phyloP scores from a whole-genome alignment of 2,329 filamentous ascomycete genomes.

The Neoarthrinium moseri region DNA sequence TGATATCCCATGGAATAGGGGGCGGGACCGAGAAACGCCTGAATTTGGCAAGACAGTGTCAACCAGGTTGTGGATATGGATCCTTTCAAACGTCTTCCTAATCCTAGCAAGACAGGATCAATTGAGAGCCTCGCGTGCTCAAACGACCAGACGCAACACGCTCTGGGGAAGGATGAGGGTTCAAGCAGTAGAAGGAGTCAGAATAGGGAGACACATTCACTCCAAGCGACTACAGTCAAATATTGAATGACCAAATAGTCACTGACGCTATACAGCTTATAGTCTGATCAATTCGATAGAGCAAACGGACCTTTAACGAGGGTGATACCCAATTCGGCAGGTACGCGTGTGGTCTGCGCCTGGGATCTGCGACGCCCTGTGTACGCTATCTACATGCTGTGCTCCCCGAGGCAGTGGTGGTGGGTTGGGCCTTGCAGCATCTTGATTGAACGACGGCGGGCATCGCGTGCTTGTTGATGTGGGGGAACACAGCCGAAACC shows the following conservation, averaged over 20 bases:
- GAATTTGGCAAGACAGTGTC: too few species aligned
- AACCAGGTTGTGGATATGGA: too few species aligned
- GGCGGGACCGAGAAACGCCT: too few species aligned
- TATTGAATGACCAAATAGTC: neutral
- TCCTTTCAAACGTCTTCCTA: too few species aligned
- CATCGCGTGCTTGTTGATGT: slow-evolving; percentile 6
- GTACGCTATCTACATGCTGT: neutral
- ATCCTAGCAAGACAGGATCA: too few species aligned
- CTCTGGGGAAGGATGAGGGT: too few species aligned
- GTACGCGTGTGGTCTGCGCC: slow-evolving; percentile 9
- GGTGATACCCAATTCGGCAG: slow-evolving; percentile 11
- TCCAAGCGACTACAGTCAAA: too few species aligned
- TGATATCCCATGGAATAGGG: too few species aligned
- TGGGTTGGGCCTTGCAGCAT: neutral
- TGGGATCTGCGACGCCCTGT: slow-evolving; percentile 3
- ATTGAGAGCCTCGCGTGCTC: too few species aligned
- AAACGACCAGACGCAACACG: too few species aligned
- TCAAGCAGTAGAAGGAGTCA: too few species aligned
- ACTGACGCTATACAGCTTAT: neutral
- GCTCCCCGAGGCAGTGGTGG: neutral
- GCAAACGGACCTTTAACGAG: neutral
- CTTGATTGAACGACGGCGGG: neutral
- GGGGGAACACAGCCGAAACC: slow-evolving; percentile 1
- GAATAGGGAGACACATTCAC: too few species aligned
- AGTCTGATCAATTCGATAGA: neutral